phyloP scores from a whole-genome alignment of 139 green algal genomes.

The Spirogloea muscicola region DNA sequence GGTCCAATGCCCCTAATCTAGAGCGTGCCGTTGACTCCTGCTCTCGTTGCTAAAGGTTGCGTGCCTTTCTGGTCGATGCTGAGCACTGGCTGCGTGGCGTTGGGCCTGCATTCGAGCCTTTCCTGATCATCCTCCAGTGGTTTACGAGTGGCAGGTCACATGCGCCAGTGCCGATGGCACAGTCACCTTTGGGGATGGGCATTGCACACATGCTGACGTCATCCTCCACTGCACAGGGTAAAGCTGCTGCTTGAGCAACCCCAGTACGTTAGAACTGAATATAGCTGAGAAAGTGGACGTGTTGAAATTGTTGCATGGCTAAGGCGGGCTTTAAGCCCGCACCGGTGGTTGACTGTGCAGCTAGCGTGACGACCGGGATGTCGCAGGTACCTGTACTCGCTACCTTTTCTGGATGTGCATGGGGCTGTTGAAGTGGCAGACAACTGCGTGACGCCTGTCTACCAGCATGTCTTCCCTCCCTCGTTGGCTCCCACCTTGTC shows the following conservation, averaged over 20 bases:
- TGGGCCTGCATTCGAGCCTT: background rate
- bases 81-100: background rate
- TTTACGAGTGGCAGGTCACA: conserved; percentile 10
- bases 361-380: too few species aligned
- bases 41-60: background rate
- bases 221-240: conserved; percentile 46
- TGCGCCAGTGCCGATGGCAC: conserved; percentile 12
- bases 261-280: too few species aligned
- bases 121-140: background rate
- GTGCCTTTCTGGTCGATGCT: background rate
- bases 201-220: conserved; percentile 17
- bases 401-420: too few species aligned
- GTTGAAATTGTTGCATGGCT: too few species aligned
- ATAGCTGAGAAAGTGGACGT: too few species aligned
- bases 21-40: background rate
- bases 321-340: too few species aligned
- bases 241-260: too few species aligned
- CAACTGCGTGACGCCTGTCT: conserved; percentile 61
- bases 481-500: conserved; percentile 55
- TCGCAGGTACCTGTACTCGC: too few species aligned
- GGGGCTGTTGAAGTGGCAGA: conserved; percentile 51
- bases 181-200: conserved; percentile 24
- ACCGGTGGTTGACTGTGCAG: too few species aligned
- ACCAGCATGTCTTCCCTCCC: conserved; percentile 65
- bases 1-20: background rate